Conservation (phyloP, 1,284 basidiomycete genomes). For the Austroboletus niveus region DNA sequence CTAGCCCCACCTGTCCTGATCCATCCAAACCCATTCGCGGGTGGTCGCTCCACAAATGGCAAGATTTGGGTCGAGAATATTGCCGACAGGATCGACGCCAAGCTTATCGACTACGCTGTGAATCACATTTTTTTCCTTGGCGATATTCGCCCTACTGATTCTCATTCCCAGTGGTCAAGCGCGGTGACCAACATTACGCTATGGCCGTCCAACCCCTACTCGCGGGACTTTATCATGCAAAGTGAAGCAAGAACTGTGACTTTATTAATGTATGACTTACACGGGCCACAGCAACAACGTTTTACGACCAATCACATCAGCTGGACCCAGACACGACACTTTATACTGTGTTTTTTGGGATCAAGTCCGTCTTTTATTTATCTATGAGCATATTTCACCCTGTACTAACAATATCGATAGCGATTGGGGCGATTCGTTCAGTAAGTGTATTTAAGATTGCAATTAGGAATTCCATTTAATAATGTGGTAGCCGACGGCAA, state of each 20-base stretch:
- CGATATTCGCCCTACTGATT: neutral
- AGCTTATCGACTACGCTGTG: slow-evolving; percentile 28
- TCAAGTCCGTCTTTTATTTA: slow-evolving; percentile 28
- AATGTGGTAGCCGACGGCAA: slow-evolving; percentile 25
- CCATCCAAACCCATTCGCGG: slow-evolving; percentile 33
- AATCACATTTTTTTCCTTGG: neutral
- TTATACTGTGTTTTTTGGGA: slow-evolving; percentile 39
- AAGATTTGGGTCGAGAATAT: slow-evolving; percentile 35
- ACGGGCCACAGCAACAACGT: slow-evolving; percentile 17
- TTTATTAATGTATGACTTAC: neutral
- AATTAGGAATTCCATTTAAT: neutral
- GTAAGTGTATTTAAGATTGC: slow-evolving; percentile 9
- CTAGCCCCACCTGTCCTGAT: slow-evolving; percentile 34
- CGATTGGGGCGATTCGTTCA: slow-evolving; percentile 29
- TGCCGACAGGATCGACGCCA: slow-evolving; percentile 23
- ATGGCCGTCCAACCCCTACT: slow-evolving; percentile 37
- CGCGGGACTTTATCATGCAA: slow-evolving; percentile 37
- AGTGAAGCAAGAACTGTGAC: slow-evolving; percentile 11
- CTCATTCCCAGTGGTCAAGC: slow-evolving; percentile 30
- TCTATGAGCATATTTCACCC: neutral
- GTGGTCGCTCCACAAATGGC: slow-evolving; percentile 37
- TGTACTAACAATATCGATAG: slow-evolving; percentile 19
- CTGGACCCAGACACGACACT: slow-evolving; percentile 32
- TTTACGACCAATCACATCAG: slow-evolving; percentile 25
- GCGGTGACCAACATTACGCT: slow-evolving; percentile 35